Base-by-base conservation (phyloP, 2,329 filamentous ascomycete species). In the Fusarium sp. region DNA sequence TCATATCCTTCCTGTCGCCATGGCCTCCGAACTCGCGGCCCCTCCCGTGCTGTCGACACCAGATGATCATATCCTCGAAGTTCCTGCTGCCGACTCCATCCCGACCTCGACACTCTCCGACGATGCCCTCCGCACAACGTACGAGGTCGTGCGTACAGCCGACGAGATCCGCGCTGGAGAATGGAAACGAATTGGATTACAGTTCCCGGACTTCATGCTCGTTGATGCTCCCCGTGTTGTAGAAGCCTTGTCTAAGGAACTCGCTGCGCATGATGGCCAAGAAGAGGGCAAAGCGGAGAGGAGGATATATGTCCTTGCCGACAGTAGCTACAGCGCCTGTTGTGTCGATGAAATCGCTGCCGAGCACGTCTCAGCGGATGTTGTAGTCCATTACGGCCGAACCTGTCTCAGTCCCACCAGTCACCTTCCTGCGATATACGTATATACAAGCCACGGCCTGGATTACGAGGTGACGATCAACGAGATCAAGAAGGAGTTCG, bases 271-370 rank as follows among this genome's bases (percentile, higher is more conserved):
- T 1, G 70, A 73, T 34, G 65, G 59, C 2, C 61, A 57, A 14
- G 63, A 59, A 29, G 52, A 69, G 16, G 34, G 20, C 12, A 59
- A 52, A 34, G 11, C 24, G 5, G 66, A 73, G 44, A 72, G 59
- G 59, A 78, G 85, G 67, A 85, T 98, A 55, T 97, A 92, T 74
- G 95, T 99, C 65, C 84, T 99, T 20, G 96, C 92, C 32, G 96
- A 99, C 80, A 98, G 96, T 4, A 98, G 95, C 3, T 99, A 98
- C 81, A 97, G 96, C 64, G 91, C 95, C 1, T 99, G 96, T 82
- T 99, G 96, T 77, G 95, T 98, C 20, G 96, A 99, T 77, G 96
- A 99, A 82, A 91, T 98, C 43, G 96, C 96, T 0, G 96, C 96
- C 4, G 95, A 99, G 79, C 96, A 99, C 79, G 92, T 94, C 18